Base-by-base conservation (phyloP, 2,329 filamentous ascomycete genomes). In the Decorospora gaudefroyi region DNA sequence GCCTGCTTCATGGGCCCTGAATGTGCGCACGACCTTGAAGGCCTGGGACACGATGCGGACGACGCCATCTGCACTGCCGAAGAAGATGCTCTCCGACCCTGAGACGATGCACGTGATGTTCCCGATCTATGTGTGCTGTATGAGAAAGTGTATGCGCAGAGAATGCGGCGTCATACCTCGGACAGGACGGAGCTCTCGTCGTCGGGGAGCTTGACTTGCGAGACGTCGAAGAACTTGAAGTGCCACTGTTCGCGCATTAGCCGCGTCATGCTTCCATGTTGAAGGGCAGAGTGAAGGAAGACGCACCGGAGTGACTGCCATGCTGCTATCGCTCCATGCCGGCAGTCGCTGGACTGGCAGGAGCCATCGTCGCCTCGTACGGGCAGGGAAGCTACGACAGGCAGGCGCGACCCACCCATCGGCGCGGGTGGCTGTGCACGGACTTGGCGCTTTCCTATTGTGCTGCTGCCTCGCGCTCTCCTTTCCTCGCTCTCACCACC, bases 221-320 rank as follows among this genome's bases (percentile, higher is more conserved):
- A 84, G 71, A 95, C 90, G 74, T 96, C 90, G 82, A 99, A 97
- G 85, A 99, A 99, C 80, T 95, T 91, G 78, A 99, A 99, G 87
- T 96, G 96, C 92, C 93, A 97, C 92, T 96, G 55, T 31, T 39
- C 41, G 10, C 31, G 40, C 12, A 40, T 69, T 51, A 69, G 66
- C 57, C 13, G 36, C 13, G 49, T 32, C 51, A 54, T 54, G 8
- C 4, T 48, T n/a, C n/a, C n/a, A n/a, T n/a, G n/a, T 16, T 11
- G 33, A 17, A 17, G 30, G 11, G 11, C 8, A 23, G 15, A 16
- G 26, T 33, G 28, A 30, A 33, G 19, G 17, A 6, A 26, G 26
- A 38, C 59, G 45, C 53, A 72, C 71, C 66, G 71, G 70, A 64
- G 71, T 70, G 61, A 73, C 61, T 45, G 71, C 71, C 71, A 73